Evolutionary conservation across 495 filamentous ascomycete species (phyloP).

Genomic region (Neurospora sp.): DNA sequence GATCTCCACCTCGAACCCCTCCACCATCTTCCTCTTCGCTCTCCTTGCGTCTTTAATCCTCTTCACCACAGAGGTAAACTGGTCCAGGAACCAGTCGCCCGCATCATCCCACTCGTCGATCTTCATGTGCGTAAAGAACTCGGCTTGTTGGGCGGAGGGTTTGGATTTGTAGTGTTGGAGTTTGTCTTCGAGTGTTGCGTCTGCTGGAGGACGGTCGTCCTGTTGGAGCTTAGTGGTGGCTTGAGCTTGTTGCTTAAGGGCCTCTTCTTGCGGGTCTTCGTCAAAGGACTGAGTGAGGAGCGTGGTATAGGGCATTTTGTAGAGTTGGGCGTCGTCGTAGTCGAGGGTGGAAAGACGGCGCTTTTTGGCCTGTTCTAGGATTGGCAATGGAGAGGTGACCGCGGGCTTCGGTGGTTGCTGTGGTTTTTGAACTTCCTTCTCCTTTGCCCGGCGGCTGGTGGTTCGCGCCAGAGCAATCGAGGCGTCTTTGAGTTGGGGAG

Average conservation of each 20-base stretch:
- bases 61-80: slow-evolving; percentile 52
- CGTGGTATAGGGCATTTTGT: slow-evolving; percentile 43
- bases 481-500: slow-evolving; percentile 1
- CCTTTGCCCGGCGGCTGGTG: slow-evolving; percentile 25
- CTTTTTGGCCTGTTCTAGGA: slow-evolving; percentile 17
- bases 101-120: slow-evolving; percentile 73
- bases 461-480: slow-evolving; percentile 16
- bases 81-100: slow-evolving; percentile 69
- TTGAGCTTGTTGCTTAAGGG: slow-evolving; percentile 12
- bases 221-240: background rate
- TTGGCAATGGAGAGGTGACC: background rate
- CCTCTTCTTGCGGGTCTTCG: slow-evolving; percentile 35
- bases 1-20: slow-evolving; percentile 60
- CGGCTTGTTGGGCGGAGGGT: slow-evolving; percentile 39
- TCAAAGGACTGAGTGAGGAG: slow-evolving; percentile 47
- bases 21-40: slow-evolving; percentile 53
- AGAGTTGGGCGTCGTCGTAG: slow-evolving; percentile 42
- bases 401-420: slow-evolving; percentile 5
- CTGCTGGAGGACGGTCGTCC: slow-evolving; percentile 1
- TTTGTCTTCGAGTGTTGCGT: slow-evolving; percentile 26
- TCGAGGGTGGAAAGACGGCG: slow-evolving; percentile 33
- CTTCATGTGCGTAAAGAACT: slow-evolving; percentile 54
- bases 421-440: background rate
- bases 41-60: slow-evolving; percentile 55
- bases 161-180: slow-evolving; percentile 32